phyloP scores from a whole-genome alignment of 257 asterid species.

The Primulina eburnea region DNA sequence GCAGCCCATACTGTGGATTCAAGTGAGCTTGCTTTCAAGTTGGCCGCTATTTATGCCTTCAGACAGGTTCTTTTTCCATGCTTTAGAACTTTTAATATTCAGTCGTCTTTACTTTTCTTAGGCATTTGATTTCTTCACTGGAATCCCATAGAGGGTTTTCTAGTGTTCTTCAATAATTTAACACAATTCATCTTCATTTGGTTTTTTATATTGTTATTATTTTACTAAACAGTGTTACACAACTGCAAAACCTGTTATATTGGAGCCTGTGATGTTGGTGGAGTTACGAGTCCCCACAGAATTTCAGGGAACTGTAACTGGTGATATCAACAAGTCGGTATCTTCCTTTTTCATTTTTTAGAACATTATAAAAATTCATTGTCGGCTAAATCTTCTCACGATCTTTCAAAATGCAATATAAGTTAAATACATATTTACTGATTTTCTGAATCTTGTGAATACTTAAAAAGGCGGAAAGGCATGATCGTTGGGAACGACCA shows the following conservation, averaged over 20 bases:
- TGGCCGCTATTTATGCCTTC: slow-evolving; percentile 95
- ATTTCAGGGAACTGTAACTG: slow-evolving; percentile 91
- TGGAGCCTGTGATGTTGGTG: slow-evolving; percentile 97
- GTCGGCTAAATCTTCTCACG: neutral
- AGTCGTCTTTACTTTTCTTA: slow-evolving; percentile 3
- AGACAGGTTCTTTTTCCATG: slow-evolving; percentile 66
- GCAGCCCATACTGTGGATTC: slow-evolving; percentile 96
- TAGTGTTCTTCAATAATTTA: neutral
- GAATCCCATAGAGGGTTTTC: neutral
- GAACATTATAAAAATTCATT: neutral
- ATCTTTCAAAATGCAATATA: slow-evolving; percentile 15
- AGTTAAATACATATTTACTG: slow-evolving; percentile 6
- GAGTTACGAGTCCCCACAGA: slow-evolving; percentile 85
- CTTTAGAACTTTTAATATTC: slow-evolving; percentile 3
- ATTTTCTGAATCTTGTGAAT: slow-evolving; percentile 20
- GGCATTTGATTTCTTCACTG: neutral
- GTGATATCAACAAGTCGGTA: slow-evolving; percentile 90
- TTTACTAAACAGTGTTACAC: slow-evolving; percentile 54
- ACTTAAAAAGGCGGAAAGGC: slow-evolving; percentile 77
- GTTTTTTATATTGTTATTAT: slow-evolving; percentile 16
- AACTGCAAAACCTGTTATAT: slow-evolving; percentile 76
- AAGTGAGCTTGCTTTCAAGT: slow-evolving; percentile 97
- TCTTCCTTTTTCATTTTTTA: slow-evolving; percentile 7
- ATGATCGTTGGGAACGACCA: slow-evolving; percentile 93
- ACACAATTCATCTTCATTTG: slow-evolving; percentile 14